Conservation (phyloP, 305 asterid species). For the Lippia alba region DNA sequence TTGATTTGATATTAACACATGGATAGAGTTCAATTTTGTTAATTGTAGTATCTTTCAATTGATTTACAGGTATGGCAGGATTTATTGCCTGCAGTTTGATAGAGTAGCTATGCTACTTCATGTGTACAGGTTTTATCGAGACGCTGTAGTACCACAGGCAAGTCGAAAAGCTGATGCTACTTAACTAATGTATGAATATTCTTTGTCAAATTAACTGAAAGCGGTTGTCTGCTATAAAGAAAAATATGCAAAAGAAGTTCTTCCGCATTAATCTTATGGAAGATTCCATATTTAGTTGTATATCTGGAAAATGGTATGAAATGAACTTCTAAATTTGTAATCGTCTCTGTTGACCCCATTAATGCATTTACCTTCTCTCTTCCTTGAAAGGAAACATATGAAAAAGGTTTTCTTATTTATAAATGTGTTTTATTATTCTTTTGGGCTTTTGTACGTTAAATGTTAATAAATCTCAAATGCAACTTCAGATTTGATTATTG, state of each 20-base stretch:
- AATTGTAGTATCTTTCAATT: constrained; percentile 36
- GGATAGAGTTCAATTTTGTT: constrained; percentile 30
- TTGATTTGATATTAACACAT: not conserved
- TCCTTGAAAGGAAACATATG: constrained; percentile 19
- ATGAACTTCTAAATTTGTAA: not conserved
- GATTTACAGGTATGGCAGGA: constrained; percentile 88
- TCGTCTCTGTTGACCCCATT: constrained; percentile 2
- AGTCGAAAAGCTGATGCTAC: constrained; percentile 32
- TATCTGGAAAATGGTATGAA: constrained; percentile 9
- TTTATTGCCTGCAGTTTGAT: constrained; percentile 94
- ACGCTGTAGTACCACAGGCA: constrained; percentile 92
- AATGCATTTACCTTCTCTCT: constrained; percentile 5
- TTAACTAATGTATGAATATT: constrained; percentile 17
- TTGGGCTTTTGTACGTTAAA: too few species aligned
- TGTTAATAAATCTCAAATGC: too few species aligned
- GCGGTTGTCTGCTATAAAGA: not conserved
- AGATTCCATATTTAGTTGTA: not conserved
- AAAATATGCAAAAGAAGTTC: not conserved
- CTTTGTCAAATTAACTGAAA: constrained; percentile 15
- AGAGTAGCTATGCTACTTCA: constrained; percentile 85
- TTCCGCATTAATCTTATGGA: not conserved
- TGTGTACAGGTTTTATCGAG: constrained; percentile 87
- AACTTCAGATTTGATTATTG: too few species aligned
- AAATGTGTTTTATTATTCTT: too few species aligned
- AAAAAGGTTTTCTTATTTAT: not conserved